Evolutionary conservation across 805 yeast species (phyloP), one percentile per base, ranked within the genome.

Genomic region (Wickerhamia fluorescens): DNA sequence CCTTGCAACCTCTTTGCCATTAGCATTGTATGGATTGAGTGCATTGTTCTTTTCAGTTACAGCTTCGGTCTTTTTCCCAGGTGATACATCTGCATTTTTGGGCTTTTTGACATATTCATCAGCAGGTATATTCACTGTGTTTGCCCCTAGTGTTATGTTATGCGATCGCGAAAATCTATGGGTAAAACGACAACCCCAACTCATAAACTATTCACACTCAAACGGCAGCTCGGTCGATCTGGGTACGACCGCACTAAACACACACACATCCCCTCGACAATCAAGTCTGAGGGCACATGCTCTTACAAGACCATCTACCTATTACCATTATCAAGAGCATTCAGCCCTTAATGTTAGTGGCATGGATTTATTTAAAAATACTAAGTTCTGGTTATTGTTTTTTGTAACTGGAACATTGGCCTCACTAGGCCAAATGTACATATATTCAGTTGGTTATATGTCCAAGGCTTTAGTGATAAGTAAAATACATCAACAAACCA

Each of bases 21-120:
- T 81, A 49, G 77, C 88, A 1, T 68, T 80, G 25, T 80, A 77
- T 49, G 94, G 94, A 0, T 63, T 79, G 10, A 73, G 82, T 47
- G 92, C 92, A 4, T 66, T 78, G 42, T 65, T 77, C 28, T 78
- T 71, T 46, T 78, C 87, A 1, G 58, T 68, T 2, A 42, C 75
- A 14, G 78, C 78, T 2, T 55, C 72, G 7, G 38, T 60, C 10
- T 59, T 74, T 33, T 74, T 56, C 35, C 71, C 78, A 0, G 77
- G 78, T 3, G 71, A 75, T 34, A 78, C 86, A 0, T 63, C 66
- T 11, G 66, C 60, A 5, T 71, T 80, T 30, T 44, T 74, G 35
- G 67, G 66, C 2, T 62, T 71, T 25, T 37, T 75, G 26, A 63
- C 67, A 1, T 52, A 51, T 31, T 58, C 72, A 7, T 50, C 71